Conservation (phyloP, 306 rosid genomes). For the Gastrolobium villosum region DNA sequence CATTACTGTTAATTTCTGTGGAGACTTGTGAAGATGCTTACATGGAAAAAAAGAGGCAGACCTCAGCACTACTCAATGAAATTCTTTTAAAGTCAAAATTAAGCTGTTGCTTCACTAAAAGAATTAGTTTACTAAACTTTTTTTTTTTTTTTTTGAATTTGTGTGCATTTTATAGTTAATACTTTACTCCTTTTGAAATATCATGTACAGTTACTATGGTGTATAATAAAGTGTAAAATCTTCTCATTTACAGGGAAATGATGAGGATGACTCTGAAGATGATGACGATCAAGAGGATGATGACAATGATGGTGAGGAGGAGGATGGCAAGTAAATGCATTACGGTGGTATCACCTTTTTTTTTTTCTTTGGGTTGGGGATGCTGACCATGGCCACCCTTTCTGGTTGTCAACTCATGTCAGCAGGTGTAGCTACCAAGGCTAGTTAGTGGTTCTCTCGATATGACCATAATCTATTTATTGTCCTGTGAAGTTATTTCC, state of each 20-base stretch:
- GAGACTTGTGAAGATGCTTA: not conserved
- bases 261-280: conserved; percentile 70
- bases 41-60: not conserved
- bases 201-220: not conserved
- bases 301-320: conserved; percentile 71
- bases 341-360: conserved; percentile 32
- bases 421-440: conserved; percentile 46
- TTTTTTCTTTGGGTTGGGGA: conserved; percentile 52
- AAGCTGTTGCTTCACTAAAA: conserved; percentile 1
- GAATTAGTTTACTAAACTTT: not conserved
- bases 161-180: not conserved
- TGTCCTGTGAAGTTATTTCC: conserved; percentile 50
- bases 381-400: conserved; percentile 45
- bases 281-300: conserved; percentile 73
- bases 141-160: not conserved
- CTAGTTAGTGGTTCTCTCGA: conserved; percentile 48
- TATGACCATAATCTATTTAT: conserved; percentile 36
- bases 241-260: conserved; percentile 65
- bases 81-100: not conserved
- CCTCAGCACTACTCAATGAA: not conserved
- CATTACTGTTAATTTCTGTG: not conserved
- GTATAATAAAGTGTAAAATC: not conserved
- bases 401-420: conserved; percentile 48
- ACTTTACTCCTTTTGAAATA: not conserved
- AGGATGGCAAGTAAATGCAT: conserved; percentile 62